Base-by-base conservation (phyloP, 768 basidiomycete species). In the Cytidiella melzeri region DNA sequence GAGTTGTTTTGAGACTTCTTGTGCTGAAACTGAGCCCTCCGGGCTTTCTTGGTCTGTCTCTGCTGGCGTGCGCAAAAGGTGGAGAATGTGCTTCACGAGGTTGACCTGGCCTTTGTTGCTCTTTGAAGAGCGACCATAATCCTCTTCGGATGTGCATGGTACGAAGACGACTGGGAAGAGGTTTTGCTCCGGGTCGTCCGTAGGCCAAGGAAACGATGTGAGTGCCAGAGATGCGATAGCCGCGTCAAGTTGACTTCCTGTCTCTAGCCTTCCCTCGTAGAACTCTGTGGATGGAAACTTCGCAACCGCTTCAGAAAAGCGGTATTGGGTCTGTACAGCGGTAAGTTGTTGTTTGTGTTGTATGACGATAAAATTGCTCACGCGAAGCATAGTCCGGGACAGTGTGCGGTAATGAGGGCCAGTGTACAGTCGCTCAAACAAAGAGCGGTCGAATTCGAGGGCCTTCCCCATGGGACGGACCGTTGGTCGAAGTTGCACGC, bases 401-500 rank as follows among this genome's bases (percentile, higher is more conserved):
- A 83, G 69, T 3, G 67, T 69, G 0, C 62, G 55, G 18, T 55
- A 58, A 1, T 55, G 45, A 6, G 61, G 57, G 0, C 71, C 69
- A 0, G 67, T 74, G 50, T 82, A 84, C 0, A 84, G 66, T 28
- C 81, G 63, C 58, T 86, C 83, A 37, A 86, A 63, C 15, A 84
- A 66, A 3, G 83, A 84, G 4, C 79, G 68, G 40, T 85, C 83
- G 25, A 73, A 78, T 54, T 79, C 66, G 2, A 84, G 65, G 0
- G 72, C 73, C 47, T 74, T 75, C 0, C 73, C 80, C 73, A 83
- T 77, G 5, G 74, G 73, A 48, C 73, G 67, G 15, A 84, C 84
- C 0, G 76, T 84, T 0, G 81, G 84, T 2, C 83, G 74, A 6
- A 85, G 69, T 60, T 86, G 84, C 20, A 84, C 81, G 50, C 83